These are phyloP conservation scores for Tetrahymena malaccensis DNA, from an alignment of 73 alveolate genomes.

Conservation along the genomic window DNA sequence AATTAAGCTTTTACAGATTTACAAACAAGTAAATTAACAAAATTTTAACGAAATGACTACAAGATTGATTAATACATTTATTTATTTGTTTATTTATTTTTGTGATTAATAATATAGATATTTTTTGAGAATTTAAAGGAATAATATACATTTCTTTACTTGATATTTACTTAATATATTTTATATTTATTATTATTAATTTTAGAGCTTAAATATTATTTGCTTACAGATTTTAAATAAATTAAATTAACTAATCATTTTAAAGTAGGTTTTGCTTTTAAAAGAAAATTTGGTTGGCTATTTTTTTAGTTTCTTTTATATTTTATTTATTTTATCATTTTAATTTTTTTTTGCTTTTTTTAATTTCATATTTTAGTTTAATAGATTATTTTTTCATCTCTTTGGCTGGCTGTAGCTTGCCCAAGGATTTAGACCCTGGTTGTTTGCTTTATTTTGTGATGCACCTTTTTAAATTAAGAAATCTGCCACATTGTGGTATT, in stretches of 20 bases:
- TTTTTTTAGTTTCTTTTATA: background rate
- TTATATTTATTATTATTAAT: too few relatives aligned
- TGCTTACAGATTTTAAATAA: background rate
- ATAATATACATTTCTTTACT: too few relatives aligned
- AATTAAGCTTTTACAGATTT: background rate
- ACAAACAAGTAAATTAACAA: background rate
- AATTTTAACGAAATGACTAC: background rate
- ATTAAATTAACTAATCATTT: background rate
- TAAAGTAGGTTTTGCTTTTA: background rate
- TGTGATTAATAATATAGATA: background rate
- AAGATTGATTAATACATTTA: too few relatives aligned
- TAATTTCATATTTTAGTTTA: too few relatives aligned
- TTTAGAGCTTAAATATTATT: background rate
- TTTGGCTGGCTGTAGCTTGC: background rate
- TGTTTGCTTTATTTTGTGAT: background rate
- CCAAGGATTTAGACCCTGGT: background rate
- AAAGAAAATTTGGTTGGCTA: too few relatives aligned
- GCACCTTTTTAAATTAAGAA: background rate
- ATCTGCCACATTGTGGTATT: background rate
- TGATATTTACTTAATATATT: too few relatives aligned
- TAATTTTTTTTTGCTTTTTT: too few relatives aligned
- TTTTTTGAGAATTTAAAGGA: background rate
- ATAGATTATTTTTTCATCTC: background rate
- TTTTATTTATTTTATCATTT: background rate
- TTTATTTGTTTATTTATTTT: too few relatives aligned